Evolutionary conservation across 2,329 filamentous ascomycete genomes (phyloP), one percentile per base, ranked within the genome.

Genomic region (Aspergillus quadrilineatus): DNA sequence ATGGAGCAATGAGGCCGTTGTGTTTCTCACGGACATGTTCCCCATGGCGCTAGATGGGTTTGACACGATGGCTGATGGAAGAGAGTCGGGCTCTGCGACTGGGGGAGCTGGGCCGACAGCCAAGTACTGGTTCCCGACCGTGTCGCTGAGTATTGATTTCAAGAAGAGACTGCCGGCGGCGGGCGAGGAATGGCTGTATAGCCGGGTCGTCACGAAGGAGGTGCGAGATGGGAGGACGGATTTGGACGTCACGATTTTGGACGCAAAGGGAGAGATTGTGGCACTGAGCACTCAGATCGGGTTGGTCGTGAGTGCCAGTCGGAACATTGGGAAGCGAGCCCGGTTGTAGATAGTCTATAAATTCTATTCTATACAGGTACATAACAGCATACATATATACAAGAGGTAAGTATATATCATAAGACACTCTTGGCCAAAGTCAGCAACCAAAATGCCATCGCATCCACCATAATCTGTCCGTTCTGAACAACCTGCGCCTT

Each of bases 191-290:
- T 94, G 88, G 86, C 68, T 95, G 52, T 87, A 87, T 64, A 77
- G 86, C 41, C 79, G 89, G 32, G 79, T 87, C 10, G 79, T 82
- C 53, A 79, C 85, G 4, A 92, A 90, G 73, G 76, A 80, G 70
- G 83, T 92, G 42, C 80, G 79, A 62, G 86, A 90, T 61, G 90
- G 90, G 1, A 78, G 88, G 57, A 86, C 89, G 68, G 90, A 95
- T 75, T 67, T 92, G 45, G 88, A 93, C 61, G 79, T 93, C 22
- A 74, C 86, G 29, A 75, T 92, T 2, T 71, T 86, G 69, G 87
- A 92, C 73, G 80, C 80, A 36, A 67, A 73, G 1, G 85, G 85
- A 0, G 85, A 89, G 45, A 65, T 91, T 39, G 80, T 92, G 29
- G 87, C 86, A 1, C 66, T 90, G 59, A 87, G 85, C 67, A 81